Percentiles rank a stretch among this genome's conserved stretches.
phyloP scores from a whole-genome alignment of 2,329 filamentous ascomycete species.

The Tolypocladium tropicale region DNA sequence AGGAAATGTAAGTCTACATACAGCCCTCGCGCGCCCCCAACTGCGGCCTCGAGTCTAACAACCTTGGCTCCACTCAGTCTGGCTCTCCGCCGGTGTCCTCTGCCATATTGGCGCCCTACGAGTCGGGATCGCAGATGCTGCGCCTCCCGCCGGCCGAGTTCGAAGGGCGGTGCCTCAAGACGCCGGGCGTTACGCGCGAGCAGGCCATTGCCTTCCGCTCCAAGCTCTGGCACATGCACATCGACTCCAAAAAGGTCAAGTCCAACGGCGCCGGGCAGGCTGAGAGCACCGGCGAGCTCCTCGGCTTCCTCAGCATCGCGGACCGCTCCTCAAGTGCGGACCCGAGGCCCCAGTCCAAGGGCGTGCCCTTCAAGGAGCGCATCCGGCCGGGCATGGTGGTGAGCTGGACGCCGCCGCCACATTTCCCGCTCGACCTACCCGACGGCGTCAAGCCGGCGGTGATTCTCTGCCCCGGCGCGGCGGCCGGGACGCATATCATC shows the following conservation, averaged over 20 bases:
- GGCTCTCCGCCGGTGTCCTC: conserved; percentile 24
- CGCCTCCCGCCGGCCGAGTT: conserved; percentile 29
- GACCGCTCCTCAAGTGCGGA: conserved; percentile 18
- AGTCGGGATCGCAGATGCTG: conserved; percentile 30
- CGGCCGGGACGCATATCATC: conserved; percentile 8
- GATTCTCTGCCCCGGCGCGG: conserved; percentile 17
- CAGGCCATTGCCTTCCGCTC: conserved; percentile 29
- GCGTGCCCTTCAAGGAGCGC: conserved; percentile 25
- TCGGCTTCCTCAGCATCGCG: neutral
- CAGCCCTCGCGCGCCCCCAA: conserved; percentile 6
- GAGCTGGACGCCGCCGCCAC: conserved; percentile 15
- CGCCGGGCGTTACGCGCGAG: conserved; percentile 20
- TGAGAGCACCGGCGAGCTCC: conserved; percentile 1
- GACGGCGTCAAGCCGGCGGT: conserved; percentile 17
- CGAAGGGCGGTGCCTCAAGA: conserved; percentile 27
- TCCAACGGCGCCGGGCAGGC: neutral
- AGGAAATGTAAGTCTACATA: conserved; percentile 23
- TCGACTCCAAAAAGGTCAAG: conserved; percentile 22
- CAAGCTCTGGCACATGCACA: conserved; percentile 32
- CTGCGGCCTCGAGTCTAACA: neutral
- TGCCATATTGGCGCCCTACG: conserved; percentile 24
- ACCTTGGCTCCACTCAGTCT: conserved; percentile 13
- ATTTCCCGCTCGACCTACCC: conserved; percentile 5
- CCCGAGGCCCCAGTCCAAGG: conserved; percentile 9
- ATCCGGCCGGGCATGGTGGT: conserved; percentile 32